Conservation (phyloP, 2,329 filamentous ascomycete species). For the Beauveria medogensis region DNA sequence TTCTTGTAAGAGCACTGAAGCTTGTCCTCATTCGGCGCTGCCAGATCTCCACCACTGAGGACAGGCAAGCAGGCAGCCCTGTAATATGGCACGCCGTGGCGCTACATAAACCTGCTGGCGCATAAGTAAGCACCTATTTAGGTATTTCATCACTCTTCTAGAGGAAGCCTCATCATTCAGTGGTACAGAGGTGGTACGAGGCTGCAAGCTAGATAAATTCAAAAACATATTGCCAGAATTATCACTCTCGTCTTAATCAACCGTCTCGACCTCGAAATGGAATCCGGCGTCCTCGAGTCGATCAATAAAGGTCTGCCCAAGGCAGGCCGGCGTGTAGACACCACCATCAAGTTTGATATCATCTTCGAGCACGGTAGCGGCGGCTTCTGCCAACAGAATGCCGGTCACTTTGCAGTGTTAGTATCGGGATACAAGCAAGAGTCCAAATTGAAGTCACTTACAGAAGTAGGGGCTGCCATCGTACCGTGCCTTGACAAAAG, state of each 20-base stretch:
- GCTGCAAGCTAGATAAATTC: neutral
- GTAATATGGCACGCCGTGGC: neutral
- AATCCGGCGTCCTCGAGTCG: slow-evolving; percentile 54
- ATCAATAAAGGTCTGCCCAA: slow-evolving; percentile 61
- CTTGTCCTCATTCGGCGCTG: slow-evolving; percentile 4
- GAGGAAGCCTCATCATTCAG: neutral
- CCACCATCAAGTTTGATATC: slow-evolving; percentile 55
- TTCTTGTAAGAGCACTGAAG: neutral
- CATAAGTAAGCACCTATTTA: neutral
- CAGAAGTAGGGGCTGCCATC: slow-evolving; percentile 57
- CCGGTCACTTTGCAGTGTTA: slow-evolving; percentile 49
- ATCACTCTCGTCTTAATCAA: neutral
- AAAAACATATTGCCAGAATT: neutral
- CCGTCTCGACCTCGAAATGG: slow-evolving; percentile 46
- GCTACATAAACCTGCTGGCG: neutral
- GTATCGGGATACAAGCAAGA: neutral
- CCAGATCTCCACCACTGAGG: neutral
- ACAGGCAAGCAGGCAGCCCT: neutral
- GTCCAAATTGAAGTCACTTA: slow-evolving; percentile 30
- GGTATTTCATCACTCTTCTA: neutral
- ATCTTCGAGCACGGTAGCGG: slow-evolving; percentile 56
- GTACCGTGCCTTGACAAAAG: slow-evolving; percentile 46
- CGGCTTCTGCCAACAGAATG: slow-evolving; percentile 54
- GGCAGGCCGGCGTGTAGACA: slow-evolving; percentile 61
- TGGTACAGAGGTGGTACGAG: neutral